Evolutionary conservation across 2,329 filamentous ascomycete genomes (phyloP).

Genomic region (Canariomyces notabilis): DNA sequence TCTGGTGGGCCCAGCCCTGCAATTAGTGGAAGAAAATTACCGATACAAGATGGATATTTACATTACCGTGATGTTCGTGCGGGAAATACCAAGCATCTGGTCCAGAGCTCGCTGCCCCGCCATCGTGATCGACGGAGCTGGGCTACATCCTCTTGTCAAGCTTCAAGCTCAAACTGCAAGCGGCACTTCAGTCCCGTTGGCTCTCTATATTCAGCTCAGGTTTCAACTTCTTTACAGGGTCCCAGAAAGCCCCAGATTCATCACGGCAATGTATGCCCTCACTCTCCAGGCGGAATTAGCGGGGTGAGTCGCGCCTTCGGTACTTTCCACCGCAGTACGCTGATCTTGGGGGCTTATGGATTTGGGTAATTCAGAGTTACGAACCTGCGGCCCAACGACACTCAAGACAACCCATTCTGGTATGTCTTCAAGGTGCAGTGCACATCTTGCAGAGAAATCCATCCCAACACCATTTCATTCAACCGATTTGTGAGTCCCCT

Average conservation of each 20-base stretch:
- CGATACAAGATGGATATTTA: too few species aligned
- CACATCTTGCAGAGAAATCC: slow-evolving; percentile 90
- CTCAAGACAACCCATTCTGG: slow-evolving; percentile 77
- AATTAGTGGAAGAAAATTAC: too few species aligned
- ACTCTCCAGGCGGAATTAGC: slow-evolving; percentile 62
- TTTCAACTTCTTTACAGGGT: background rate
- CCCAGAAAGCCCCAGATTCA: background rate
- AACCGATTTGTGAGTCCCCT: slow-evolving; percentile 73
- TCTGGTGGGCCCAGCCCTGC: too few species aligned
- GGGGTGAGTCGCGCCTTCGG: slow-evolving; percentile 48
- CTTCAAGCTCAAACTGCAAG: background rate
- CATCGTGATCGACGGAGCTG: too few species aligned
- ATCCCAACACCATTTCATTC: slow-evolving; percentile 80
- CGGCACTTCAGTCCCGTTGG: too few species aligned
- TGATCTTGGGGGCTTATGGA: background rate
- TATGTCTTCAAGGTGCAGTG: slow-evolving; percentile 98
- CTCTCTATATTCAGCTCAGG: too few species aligned
- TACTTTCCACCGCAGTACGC: too few species aligned
- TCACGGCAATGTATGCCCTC: slow-evolving; percentile 56
- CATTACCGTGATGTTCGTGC: too few species aligned
- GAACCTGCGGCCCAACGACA: slow-evolving; percentile 80
- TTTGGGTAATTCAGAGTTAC: slow-evolving; percentile 63
- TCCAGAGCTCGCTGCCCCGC: too few species aligned
- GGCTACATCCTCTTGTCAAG: too few species aligned
- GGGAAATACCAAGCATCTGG: too few species aligned